Evolutionary conservation across 208 protist genomes (phyloP).

Genomic region (Crithidia bombi): DNA sequence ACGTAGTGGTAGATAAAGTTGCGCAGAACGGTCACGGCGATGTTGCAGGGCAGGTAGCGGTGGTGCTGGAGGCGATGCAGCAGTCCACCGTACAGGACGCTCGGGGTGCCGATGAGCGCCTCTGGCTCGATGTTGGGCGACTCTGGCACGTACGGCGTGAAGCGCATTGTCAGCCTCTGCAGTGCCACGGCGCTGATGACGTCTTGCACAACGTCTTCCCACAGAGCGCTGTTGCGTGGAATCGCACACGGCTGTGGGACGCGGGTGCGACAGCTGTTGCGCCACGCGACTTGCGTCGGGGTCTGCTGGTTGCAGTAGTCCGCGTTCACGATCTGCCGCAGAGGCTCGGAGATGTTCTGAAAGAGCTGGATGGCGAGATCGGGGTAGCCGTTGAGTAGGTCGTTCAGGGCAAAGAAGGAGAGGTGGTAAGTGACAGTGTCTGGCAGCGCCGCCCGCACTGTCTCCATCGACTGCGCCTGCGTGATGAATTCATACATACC

Average conservation of each 20-base stretch:
- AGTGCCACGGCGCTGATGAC: constrained; percentile 50
- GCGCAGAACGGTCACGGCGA: constrained; percentile 43
- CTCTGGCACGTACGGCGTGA: constrained; percentile 44
- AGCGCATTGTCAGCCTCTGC: constrained; percentile 58
- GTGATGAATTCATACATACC: constrained; percentile 88
- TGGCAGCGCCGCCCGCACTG: constrained; percentile 66
- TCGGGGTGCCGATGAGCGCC: constrained; percentile 24
- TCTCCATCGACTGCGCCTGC: constrained; percentile 64
- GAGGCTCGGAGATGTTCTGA: constrained; percentile 77
- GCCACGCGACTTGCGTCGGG: constrained; percentile 36
- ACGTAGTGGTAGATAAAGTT: constrained; percentile 72
- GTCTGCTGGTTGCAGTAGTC: constrained; percentile 67
- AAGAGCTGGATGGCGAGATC: constrained; percentile 80
- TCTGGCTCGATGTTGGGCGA: constrained; percentile 16
- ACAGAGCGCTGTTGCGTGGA: constrained; percentile 38
- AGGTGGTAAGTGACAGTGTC: constrained; percentile 84
- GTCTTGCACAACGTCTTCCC: constrained; percentile 77
- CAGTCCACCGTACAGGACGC: constrained; percentile 26
- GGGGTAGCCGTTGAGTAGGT: constrained; percentile 74
- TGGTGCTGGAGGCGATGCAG: constrained; percentile 34
- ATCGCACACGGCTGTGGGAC: constrained; percentile 46
- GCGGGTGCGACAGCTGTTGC: constrained; percentile 56
- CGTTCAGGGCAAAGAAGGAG: constrained; percentile 67
- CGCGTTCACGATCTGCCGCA: constrained; percentile 61
- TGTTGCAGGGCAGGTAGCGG: constrained; percentile 40